Evolutionary conservation across 1,139 yeast species (phyloP), one percentile per base, ranked within the genome.

Genomic region (Saccharomycopsis crataegensis): DNA sequence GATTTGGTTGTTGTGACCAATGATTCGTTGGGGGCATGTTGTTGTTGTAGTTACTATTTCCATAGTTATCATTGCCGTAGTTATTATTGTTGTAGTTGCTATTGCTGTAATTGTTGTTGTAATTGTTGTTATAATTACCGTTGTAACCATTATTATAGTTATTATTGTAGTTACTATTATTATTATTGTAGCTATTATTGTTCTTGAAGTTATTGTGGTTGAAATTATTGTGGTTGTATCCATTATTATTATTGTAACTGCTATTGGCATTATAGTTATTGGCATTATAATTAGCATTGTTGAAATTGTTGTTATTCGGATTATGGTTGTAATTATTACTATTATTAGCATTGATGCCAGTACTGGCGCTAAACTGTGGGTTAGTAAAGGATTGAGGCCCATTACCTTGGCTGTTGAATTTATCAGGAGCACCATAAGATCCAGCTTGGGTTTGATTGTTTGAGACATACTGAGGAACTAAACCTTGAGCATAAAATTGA

Each of bases 241-340:
- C 16, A 28, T 44, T 38, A n/a, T 41, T 48, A 16, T 43, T 43
- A 12, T 48, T 22, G n/a, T n/a, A 16, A 5, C 32, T 46, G 31
- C 37, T 48, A 38, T 43, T 48, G 36, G 38, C 56, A 43, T 37
- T 48, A 50, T 42, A 8, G 34, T 41, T 42, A 58, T 42, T 54
- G 57, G 40, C 43, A 40, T n/a, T 36, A 6, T 7, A 37, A 9
- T 5, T 12, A 14, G 28, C 34, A 12, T 8, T 41, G 11, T 31
- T 11, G 43, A 40, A 40, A 40, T 40, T 40, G 43, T 40, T 32
- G 40, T 37, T 40, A 11, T 9, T 36, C 8, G 28, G 32, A 40
- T 17, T 7, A 40, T 32, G 5, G 3, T 34, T 12, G 28, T 43
- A 16, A 37, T 41, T 31, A 31, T 11, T 17, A 17, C 40, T 40